Conservation (phyloP, 371 early-diverging fungal species). For the Amoeboaphelidium protococcarum region DNA sequence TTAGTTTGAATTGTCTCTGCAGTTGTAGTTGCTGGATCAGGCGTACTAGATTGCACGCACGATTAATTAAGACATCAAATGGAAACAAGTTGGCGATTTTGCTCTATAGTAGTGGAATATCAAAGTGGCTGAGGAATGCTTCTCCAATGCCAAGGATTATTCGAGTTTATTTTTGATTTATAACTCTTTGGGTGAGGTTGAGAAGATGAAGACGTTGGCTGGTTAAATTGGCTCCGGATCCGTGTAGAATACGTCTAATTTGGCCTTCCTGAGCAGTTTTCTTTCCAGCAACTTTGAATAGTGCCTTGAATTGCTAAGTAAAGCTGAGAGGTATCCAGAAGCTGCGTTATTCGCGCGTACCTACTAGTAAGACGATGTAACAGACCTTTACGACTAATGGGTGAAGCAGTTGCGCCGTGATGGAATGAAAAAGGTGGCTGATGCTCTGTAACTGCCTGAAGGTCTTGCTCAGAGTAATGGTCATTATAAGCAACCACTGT, state of each 20-base stretch:
- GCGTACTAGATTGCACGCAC: slow-evolving; percentile 65
- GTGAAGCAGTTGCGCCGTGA: slow-evolving; percentile 25
- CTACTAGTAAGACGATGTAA: slow-evolving; percentile 47
- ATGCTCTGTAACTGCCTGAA: slow-evolving; percentile 40
- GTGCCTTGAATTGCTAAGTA: slow-evolving; percentile 49
- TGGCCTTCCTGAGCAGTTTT: slow-evolving; percentile 60
- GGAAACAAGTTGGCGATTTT: slow-evolving; percentile 68
- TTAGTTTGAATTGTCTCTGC: slow-evolving; percentile 75
- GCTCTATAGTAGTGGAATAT: slow-evolving; percentile 65
- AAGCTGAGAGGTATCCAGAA: slow-evolving; percentile 73
- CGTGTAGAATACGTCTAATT: slow-evolving; percentile 44
- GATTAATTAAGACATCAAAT: slow-evolving; percentile 51
- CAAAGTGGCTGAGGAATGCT: slow-evolving; percentile 64
- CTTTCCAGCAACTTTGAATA: slow-evolving; percentile 39
- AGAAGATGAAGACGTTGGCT: slow-evolving; percentile 47
- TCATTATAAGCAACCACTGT: too few relatives aligned
- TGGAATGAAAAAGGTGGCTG: slow-evolving; percentile 40
- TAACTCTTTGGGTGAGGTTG: slow-evolving; percentile 51
- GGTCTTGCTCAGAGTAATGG: slow-evolving; percentile 21
- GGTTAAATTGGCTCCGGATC: slow-evolving; percentile 16
- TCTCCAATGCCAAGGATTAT: slow-evolving; percentile 57
- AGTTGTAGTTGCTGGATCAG: slow-evolving; percentile 45
- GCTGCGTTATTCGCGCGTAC: slow-evolving; percentile 82
- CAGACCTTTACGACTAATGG: slow-evolving; percentile 50
- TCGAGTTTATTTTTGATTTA: slow-evolving; percentile 65